Evolutionary conservation across 441 rosid species (phyloP), one percentile per base, ranked within the genome.

Genomic region (Raphanus hybrid): DNA sequence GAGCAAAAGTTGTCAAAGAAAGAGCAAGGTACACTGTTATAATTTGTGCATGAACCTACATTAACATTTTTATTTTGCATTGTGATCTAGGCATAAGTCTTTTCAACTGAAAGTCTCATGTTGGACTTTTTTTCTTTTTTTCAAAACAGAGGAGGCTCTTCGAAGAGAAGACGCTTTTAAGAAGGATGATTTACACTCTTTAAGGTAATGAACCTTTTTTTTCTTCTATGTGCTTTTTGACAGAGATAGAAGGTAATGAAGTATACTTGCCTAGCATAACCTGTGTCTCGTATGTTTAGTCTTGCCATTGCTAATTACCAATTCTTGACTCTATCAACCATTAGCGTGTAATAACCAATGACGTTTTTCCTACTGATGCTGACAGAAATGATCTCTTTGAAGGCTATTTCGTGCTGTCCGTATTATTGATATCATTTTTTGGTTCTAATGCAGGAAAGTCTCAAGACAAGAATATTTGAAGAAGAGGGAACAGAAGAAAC

Each of bases 391-490:
- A 69, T 79, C 37, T 69, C 57, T 20, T 11, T 43, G 68, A 35
- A 62, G 57, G 76, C 63, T 65, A 15, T 34, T 16, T 54, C n/a
- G 69, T 61, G 41, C 29, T 80, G 20, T 65, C 41, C 59, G 34
- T 70, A 57, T 50, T 75, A 52, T 62, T 60, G 29, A 65, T 59
- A 41, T 54, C 57, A 39, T 71, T 67, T 71, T 54, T 66, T 50
- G 60, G 76, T 64, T 41, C 77, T 52, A 27, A 64, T 81, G 62
- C 89, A 94, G 98, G 80, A 91, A 93, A 82, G 87, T 93, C 71
- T 96, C 99, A 73, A 87, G 99, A 81, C 95, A 80, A 83, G 97
- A 87, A 74, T 92, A 92, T 82, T 78, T 92, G 59, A 90, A 90
- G 83, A 92, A 90, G 82, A 86, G 97, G 78, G 97, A 88, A 84